Conservation (phyloP, 139 green algal species). For the Microglena sp. region DNA sequence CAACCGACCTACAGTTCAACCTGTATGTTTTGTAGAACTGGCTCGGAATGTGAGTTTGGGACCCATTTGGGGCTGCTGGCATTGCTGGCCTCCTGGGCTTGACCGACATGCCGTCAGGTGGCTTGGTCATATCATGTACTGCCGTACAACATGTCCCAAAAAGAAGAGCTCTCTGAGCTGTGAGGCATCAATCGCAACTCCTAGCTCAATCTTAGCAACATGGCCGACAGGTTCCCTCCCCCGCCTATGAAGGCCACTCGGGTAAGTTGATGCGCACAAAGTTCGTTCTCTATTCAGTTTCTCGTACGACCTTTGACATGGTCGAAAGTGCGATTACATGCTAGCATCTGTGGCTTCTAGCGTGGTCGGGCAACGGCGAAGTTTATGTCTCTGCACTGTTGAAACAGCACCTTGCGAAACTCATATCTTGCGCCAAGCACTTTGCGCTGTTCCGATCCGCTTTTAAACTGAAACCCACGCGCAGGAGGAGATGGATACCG, state of each 20-base stretch:
- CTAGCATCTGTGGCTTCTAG: background rate
- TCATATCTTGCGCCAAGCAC: background rate
- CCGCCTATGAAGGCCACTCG: conserved; percentile 30
- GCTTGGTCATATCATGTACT: too few species aligned
- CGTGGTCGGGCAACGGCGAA: background rate
- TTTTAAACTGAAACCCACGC: background rate
- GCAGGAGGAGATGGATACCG: conserved; percentile 76
- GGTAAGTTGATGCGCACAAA: conserved; percentile 6
- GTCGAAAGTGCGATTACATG: background rate
- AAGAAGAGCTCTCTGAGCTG: background rate
- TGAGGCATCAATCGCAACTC: conserved; percentile 80
- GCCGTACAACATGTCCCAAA: too few species aligned
- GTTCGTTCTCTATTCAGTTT: background rate
- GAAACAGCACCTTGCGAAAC: background rate
- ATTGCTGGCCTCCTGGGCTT: too few species aligned
- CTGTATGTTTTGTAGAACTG: too few species aligned
- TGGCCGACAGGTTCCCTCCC: conserved; percentile 23
- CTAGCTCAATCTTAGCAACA: conserved; percentile 75
- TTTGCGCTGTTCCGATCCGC: background rate
- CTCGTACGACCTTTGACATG: background rate
- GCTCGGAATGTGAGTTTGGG: too few species aligned
- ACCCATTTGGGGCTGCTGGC: too few species aligned
- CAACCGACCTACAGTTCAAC: too few species aligned
- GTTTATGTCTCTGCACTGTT: background rate
- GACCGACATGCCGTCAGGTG: too few species aligned